Conservation (phyloP, 73 alveolate genomes). For the Paramecium caudatum region DNA sequence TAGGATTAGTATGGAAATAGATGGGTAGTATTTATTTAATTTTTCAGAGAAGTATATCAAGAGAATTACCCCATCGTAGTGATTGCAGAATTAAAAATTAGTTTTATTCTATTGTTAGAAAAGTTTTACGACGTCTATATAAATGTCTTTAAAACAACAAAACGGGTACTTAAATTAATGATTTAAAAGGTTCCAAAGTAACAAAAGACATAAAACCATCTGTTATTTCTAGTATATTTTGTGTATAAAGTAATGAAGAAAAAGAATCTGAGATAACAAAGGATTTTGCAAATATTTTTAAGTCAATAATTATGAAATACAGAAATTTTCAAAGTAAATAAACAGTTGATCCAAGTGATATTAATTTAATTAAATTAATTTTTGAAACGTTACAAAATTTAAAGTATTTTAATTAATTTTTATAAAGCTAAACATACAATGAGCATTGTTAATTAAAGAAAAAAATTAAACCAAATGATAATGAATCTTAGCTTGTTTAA, state of each 20-base stretch:
- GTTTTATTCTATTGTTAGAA: conserved; percentile 90
- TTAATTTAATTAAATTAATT: background rate
- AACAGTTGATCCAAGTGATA: conserved; percentile 20
- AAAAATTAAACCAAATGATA: background rate
- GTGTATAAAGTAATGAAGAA: background rate
- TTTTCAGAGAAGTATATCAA: conserved; percentile 78
- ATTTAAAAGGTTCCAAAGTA: background rate
- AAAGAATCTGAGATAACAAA: background rate
- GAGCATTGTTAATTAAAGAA: background rate
- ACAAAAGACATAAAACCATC: conserved; percentile 24
- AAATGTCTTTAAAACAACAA: background rate
- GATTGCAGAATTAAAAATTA: conserved; percentile 93
- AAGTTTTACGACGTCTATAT: conserved; percentile 83
- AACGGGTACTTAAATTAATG: background rate
- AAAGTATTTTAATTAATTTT: background rate
- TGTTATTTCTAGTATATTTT: background rate
- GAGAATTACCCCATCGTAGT: conserved; percentile 91
- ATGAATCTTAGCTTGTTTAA: background rate
- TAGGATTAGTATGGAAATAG: conserved; percentile 18
- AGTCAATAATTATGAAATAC: background rate
- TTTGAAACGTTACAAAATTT: conserved; percentile 29
- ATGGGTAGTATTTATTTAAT: background rate
- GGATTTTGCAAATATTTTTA: conserved; percentile 8
- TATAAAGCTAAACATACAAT: background rate
- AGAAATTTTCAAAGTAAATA: background rate